Base-by-base conservation (phyloP, 371 early-diverging fungal genomes). In the Nematocida sp. region DNA sequence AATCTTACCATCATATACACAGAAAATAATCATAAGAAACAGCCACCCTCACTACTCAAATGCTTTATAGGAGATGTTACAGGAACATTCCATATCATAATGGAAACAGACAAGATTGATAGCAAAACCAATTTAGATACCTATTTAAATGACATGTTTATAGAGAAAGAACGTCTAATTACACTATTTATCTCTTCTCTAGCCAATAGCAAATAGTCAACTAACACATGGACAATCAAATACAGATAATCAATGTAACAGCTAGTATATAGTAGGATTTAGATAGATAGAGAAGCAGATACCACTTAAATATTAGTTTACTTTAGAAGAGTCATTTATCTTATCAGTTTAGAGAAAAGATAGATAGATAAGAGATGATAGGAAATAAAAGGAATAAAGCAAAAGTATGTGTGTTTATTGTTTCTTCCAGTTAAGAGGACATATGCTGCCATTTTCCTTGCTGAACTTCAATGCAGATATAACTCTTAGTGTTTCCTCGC, bases 401-500 rank as follows among this genome's bases (percentile, higher is more conserved):
- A 17, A 17, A 40, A 17, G 17, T 40, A 40, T 5, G 41, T 5
- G 41, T 17, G 41, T 9, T 38, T 58, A 34, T 21, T 77, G 21
- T 13, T 58, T 54, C 46, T 63, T 49, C 79, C 82, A 80, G 63
- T 82, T 67, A 38, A 77, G 49, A 21, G 76, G 76, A 61, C 80
- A 80, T 19, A 80, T 55, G 2, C 62, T 67, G 2, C 94, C 94
- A 81, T 90, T 85, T 80, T 89, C 85, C 75, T 92, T 93, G 70
- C 87, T 25, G 51, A 63, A 65, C 83, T 92, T 88, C 79, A 95
- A 85, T 25, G 95, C 98, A 85, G 95, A 88, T 62, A 98, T 83
- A 17, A 95, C 85, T 79, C 99, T 89, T 54, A 96, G 80, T 34
- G 89, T 86, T 84, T 96, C 96, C 79, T 91, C 89, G 53, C 93